Conservation (phyloP, 2,329 filamentous ascomycete species). For the Fonsecaea pugnacius region DNA sequence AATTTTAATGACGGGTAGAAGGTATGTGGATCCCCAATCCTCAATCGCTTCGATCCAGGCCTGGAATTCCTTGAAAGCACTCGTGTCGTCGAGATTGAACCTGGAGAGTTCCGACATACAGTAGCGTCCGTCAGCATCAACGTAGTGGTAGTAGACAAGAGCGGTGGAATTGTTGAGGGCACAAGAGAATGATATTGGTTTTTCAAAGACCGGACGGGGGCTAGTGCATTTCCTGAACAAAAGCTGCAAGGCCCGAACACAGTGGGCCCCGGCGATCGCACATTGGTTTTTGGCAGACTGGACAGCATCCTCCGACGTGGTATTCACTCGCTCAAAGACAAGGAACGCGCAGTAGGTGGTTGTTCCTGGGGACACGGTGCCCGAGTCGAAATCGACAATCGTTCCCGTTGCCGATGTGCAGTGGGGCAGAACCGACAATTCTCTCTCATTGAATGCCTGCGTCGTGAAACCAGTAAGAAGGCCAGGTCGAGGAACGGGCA, state of each 20-base stretch:
- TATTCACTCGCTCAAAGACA: constrained; percentile 33
- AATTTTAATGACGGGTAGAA: constrained; percentile 33
- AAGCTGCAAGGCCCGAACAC: constrained; percentile 31
- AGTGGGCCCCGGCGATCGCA: constrained; percentile 35
- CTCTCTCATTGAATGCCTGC: constrained; percentile 30
- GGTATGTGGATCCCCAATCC: constrained; percentile 30
- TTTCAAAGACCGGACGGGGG: constrained; percentile 26
- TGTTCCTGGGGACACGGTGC: constrained; percentile 28
- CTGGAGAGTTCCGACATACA: constrained; percentile 34
- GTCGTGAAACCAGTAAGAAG: constrained; percentile 34
- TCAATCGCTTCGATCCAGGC: constrained; percentile 37
- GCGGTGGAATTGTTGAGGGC: constrained; percentile 32
- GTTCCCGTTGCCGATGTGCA: constrained; percentile 32
- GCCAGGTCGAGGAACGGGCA: constrained; percentile 33
- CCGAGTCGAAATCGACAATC: constrained; percentile 30
- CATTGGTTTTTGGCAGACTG: constrained; percentile 35
- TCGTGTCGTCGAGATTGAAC: constrained; percentile 33
- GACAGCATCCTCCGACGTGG: constrained; percentile 30
- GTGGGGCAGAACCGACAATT: constrained; percentile 31
- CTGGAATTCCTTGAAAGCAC: constrained; percentile 33
- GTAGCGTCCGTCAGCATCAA: constrained; percentile 30
- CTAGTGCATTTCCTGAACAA: constrained; percentile 29
- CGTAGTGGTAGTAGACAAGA: constrained; percentile 36
- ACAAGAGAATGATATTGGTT: constrained; percentile 35
- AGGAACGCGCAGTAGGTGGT: constrained; percentile 33